A percentile compares a stretch with the other conserved stretches of the same genome.
Evolutionary conservation across 2,329 filamentous ascomycete genomes (phyloP).

Genomic region (Anisogramma anomala): DNA sequence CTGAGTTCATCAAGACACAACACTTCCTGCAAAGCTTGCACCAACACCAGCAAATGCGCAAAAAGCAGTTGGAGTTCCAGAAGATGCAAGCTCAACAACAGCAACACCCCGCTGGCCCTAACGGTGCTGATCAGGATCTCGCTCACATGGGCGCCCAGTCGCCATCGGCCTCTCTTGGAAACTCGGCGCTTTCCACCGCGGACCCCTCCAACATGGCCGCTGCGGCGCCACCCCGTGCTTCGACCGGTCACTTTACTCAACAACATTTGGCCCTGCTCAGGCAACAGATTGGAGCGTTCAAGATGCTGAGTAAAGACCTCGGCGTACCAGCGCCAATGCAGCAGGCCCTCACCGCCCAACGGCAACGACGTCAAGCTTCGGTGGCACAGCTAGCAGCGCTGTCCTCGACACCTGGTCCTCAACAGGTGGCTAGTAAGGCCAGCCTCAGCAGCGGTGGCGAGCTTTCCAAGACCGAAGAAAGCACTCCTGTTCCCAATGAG

Average conservation of each 20-base stretch:
- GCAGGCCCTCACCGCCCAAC: slow-evolving; percentile 68
- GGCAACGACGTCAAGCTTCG: slow-evolving; percentile 52
- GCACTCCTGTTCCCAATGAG: slow-evolving; percentile 26
- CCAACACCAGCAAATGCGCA: slow-evolving; percentile 23
- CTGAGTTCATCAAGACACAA: slow-evolving; percentile 75
- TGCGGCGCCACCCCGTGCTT: slow-evolving; percentile 19
- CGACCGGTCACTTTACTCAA: slow-evolving; percentile 51
- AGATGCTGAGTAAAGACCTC: slow-evolving; percentile 75
- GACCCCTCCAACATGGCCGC: slow-evolving; percentile 24
- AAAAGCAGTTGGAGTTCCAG: slow-evolving; percentile 15
- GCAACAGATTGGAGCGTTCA: slow-evolving; percentile 85
- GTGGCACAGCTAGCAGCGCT: slow-evolving; percentile 35
- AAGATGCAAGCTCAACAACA: slow-evolving; percentile 24
- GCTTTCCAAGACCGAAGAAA: slow-evolving; percentile 22
- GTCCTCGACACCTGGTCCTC: slow-evolving; percentile 22
- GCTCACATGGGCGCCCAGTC: slow-evolving; percentile 29
- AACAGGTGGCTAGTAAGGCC: slow-evolving; percentile 27
- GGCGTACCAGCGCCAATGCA: slow-evolving; percentile 70
- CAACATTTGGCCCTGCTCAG: slow-evolving; percentile 71
- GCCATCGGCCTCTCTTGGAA: slow-evolving; percentile 24
- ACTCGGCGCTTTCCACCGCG: slow-evolving; percentile 28
- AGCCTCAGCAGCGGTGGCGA: slow-evolving; percentile 28
- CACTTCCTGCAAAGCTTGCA: slow-evolving; percentile 60
- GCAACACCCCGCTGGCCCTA: slow-evolving; percentile 44
- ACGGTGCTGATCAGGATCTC: slow-evolving; percentile 30